Evolutionary conservation across 2,329 filamentous ascomycete species (phyloP).

Genomic region (Cytospora piceae): DNA sequence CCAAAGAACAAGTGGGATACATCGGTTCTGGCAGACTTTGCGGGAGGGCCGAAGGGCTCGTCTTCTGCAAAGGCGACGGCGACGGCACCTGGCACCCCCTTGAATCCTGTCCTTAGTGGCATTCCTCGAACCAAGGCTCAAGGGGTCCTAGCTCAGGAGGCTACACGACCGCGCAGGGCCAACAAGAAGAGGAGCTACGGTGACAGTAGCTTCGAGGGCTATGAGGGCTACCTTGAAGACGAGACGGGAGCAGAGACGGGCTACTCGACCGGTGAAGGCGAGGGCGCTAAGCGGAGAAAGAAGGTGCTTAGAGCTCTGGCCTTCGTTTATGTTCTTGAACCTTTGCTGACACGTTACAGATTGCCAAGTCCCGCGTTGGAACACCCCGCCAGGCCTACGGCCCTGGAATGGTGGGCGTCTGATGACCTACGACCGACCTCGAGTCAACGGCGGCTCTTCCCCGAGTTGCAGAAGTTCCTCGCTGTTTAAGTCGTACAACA

Average conservation of each 20-base stretch:
- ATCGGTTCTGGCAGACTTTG: conserved; percentile 61
- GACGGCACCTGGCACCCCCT: conserved; percentile 58
- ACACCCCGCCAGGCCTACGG: conserved; percentile 52
- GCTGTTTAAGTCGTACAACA: conserved; percentile 22
- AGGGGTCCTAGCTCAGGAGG: conserved; percentile 47
- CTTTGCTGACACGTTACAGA: conserved; percentile 52
- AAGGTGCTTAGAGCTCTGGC: conserved; percentile 54
- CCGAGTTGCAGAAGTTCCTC: conserved; percentile 20
- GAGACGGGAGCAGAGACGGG: conserved; percentile 60
- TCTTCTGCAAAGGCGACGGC: conserved; percentile 53
- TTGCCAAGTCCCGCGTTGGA: conserved; percentile 41
- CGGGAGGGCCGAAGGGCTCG: conserved; percentile 46
- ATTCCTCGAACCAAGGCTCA: conserved; percentile 45
- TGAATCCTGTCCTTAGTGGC: conserved; percentile 38
- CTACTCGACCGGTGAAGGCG: conserved; percentile 75
- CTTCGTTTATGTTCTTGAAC: conserved; percentile 35
- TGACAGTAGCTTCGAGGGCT: conserved; percentile 75
- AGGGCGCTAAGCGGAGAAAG: conserved; percentile 66
- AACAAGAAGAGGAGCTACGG: conserved; percentile 77
- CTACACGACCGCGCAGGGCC: conserved; percentile 63
- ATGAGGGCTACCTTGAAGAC: conserved; percentile 66
- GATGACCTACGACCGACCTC: conserved; percentile 36
- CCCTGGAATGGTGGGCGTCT: conserved; percentile 62
- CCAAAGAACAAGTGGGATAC: conserved; percentile 60
- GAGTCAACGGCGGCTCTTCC: conserved; percentile 31